Base-by-base conservation (phyloP, 73 alveolate genomes). In the Durusdinium trenchii region DNA sequence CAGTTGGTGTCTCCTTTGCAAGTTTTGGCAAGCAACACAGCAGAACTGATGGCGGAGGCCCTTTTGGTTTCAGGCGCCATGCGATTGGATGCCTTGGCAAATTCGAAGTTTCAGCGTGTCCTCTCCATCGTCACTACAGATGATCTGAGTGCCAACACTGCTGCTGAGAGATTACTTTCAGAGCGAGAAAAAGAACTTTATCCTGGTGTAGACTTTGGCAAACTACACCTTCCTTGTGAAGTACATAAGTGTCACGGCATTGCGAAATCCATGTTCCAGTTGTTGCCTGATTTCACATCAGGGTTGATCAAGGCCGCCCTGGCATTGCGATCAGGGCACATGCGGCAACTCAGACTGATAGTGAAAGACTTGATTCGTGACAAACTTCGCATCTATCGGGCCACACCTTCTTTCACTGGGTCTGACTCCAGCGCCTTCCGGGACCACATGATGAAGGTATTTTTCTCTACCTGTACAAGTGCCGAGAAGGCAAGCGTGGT, bases 241-340 rank as follows among this genome's bases (percentile, higher is more conserved):
- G 90, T 79, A 12, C 90, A 79, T 40, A 16, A n/a, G 10, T 43
- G 12, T 9, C 90, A 79, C 30, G 90, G 46, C 45, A 64, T 79
- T 40, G 90, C 90, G 20, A 40, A 79, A 48, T 18, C 90, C 60
- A 79, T 79, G 90, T 40, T 12, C 43, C 38, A 32, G 43, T 46
- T 79, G 90, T 6, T 47, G 26, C 46, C n/a, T 10, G 90, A 79
- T 20, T 6, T 16, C 45, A 64, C 90, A 5, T 18, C 90, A 43
- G 90, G 67, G 26, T 18, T 79, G 67, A 79, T 79, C 20, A 16
- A n/a, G 90, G 26, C 90, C 3, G 60, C 67, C 7, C 64, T 79
- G 62, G 90, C 90, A 16, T 79, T 79, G 90, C 40, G 90, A 18
- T 26, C n/a, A 9, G 90, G 90, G 6, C 46, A 10, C 45, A 79